Evolutionary conservation across 176 grass and related monocot genomes (phyloP), one percentile per base, ranked within the genome.

Genomic region (Thinopyrum elongatum): DNA sequence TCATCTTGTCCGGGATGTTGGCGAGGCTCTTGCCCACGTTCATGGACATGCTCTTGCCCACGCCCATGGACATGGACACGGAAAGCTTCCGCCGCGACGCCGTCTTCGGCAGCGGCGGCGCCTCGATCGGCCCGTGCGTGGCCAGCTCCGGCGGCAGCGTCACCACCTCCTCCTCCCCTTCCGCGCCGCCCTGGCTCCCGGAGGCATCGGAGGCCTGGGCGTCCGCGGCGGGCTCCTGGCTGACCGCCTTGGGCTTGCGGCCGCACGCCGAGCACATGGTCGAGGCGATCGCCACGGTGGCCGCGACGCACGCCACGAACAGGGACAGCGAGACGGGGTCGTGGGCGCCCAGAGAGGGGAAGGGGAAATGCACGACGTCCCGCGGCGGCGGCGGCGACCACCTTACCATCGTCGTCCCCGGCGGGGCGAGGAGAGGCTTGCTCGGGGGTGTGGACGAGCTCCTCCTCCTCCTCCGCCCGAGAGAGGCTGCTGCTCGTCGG

Each of bases 251-350:
- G 22, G 88, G 78, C 77, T 81, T 95, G 23, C 90, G 88, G 73
- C 88, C 86, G 86, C 92, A 99, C 30, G 97, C 84, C 5, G 94
- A 92, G 88, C 97, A 99, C 70, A 99, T 72, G 81, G 90, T 92
- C 35, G 87, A 89, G 49, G 88, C 26, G 17, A 99, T 82, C 46
- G 57, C 65, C 3, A 96, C 42, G 59, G 89, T 83, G 21, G 93
- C 94, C 2, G 83, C 88, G 28, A 90, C 38, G 81, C 93, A 94
- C 44, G 81, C 90, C 6, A 87, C 79, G 15, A 90, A 57, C 84
- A 99, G 87, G 66, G 85, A 75, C 22, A 91, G 39, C 39, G 76
- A 42, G 49, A 91, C 29, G 36, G 73, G 75, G 33, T 89, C 84
- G 67, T 91, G 88, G 31, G 7, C 33, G 33, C 76, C 42, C 0